Evolutionary conservation across 352 stramenopile genomes (phyloP).

Genomic region (Phytophthora megakarya): DNA sequence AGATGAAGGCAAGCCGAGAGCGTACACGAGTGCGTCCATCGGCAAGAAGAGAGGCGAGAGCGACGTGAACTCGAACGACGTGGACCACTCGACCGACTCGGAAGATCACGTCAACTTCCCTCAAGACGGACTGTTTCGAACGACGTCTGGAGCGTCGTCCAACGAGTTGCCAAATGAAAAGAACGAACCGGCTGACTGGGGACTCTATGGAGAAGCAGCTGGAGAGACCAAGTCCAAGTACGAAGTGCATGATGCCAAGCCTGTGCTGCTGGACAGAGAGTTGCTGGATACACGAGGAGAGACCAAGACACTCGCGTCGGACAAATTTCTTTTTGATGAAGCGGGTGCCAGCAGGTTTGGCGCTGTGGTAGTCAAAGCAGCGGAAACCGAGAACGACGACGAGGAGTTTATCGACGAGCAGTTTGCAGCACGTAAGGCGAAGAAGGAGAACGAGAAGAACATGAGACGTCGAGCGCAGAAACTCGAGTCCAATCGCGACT

Average conservation of each 20-base stretch:
- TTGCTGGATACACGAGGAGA: conserved; percentile 40
- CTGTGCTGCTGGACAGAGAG: conserved; percentile 62
- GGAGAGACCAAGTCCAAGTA: conserved; percentile 43
- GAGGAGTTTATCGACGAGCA: conserved; percentile 65
- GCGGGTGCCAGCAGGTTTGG: conserved; percentile 53
- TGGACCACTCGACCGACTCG: conserved; percentile 32
- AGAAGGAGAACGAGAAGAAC: conserved; percentile 63
- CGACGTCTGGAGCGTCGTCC: conserved; percentile 37
- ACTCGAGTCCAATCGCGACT: conserved; percentile 71
- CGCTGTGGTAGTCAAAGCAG: conserved; percentile 46
- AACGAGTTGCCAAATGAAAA: conserved; percentile 28
- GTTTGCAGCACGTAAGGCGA: conserved; percentile 43
- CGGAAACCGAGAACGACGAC: conserved; percentile 25
- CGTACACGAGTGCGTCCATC: conserved; percentile 25
- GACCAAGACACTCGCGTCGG: conserved; percentile 45
- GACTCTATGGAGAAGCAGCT: conserved; percentile 46
- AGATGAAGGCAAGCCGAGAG: conserved; percentile 25
- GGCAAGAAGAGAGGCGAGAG: conserved; percentile 26
- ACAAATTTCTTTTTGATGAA: conserved; percentile 72
- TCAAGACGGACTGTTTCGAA: conserved; percentile 46
- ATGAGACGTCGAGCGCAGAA: conserved; percentile 60
- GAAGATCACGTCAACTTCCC: conserved; percentile 23
- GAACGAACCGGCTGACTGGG: conserved; percentile 62
- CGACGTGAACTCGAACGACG: conserved; percentile 24
- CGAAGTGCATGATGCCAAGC: conserved; percentile 41